Evolutionary conservation across 257 asterid species (phyloP), one percentile per base, ranked within the genome.

Genomic region (Penstemon barbatus): DNA sequence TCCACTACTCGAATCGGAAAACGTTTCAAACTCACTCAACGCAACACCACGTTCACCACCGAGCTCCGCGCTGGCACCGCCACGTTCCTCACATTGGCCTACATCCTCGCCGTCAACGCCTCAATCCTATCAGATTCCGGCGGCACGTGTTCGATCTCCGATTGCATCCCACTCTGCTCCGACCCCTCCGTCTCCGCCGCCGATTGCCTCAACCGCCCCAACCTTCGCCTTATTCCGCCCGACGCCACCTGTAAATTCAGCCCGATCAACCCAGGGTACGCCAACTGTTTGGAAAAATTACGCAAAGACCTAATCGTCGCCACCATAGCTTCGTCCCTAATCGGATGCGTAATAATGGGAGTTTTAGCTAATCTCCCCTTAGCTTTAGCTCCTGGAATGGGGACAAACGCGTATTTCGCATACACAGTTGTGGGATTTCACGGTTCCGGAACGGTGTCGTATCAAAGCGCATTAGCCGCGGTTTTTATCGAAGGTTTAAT

Each of bases 51-150:
- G 9, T 91, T 94, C 84, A 88, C 97, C 70, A 94, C 99, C 61
- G 99, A 94, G 82, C 87, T 94, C 81, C 97, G 96, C 45, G 99
- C 99, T 61, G 99, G 99, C 68, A 94, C 97, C 73, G 82, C 99
- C 69, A 94, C 99, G 0, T 94, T 94, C 74, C 95, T 94, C 64
- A 94, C 99, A 63, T 89, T 94, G 97, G 99, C 99, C 38, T 94
- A 94, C 82, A 94, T 94, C 80, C 85, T 94, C 42, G 97, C 99
- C 68, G 99, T 94, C 37, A 94, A 94, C 84, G 96, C 99, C 63
- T 90, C 97, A 56, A 91, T 94, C 6, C 66, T 94, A 0, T 70
- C 99, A 0, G 99, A 94, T 33, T 94, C 99, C 58, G 99, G 99
- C 50, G 99, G 96, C 8, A 80, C 99, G 0, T 94, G 99, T 61